Evolutionary conservation across 1,284 basidiomycete species (phyloP).

Genomic region (Cryptococcus wingfieldii): DNA sequence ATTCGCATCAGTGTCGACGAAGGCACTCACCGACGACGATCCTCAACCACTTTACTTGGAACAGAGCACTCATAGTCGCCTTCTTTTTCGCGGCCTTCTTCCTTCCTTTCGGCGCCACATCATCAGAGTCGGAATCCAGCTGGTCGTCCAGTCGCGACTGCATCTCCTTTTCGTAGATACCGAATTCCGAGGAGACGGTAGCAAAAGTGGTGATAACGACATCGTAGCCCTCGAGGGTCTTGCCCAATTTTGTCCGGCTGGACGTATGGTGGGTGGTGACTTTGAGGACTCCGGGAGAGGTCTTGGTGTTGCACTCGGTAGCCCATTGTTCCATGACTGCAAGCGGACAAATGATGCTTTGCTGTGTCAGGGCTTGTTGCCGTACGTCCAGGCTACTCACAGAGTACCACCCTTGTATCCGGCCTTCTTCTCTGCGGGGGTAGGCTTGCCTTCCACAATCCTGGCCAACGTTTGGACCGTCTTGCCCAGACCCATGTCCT

Average conservation of each 20-base stretch:
- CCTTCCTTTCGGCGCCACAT: constrained; percentile 6
- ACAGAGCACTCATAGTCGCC: constrained; percentile 63
- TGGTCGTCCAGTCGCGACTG: constrained; percentile 17
- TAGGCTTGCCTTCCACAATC: constrained; percentile 70
- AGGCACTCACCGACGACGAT: constrained; percentile 67
- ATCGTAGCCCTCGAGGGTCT: constrained; percentile 60
- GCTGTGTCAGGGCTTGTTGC: neutral
- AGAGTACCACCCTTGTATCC: constrained; percentile 66
- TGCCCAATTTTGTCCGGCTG: constrained; percentile 61
- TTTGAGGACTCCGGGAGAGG: constrained; percentile 56
- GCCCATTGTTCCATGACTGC: constrained; percentile 91
- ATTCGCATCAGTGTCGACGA: neutral
- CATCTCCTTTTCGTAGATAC: constrained; percentile 27
- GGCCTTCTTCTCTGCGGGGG: constrained; percentile 63
- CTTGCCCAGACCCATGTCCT: constrained; percentile 67
- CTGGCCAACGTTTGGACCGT: constrained; percentile 86
- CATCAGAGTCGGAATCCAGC: constrained; percentile 29
- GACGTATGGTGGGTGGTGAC: constrained; percentile 81
- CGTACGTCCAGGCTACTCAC: constrained; percentile 52
- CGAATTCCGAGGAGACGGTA: constrained; percentile 69
- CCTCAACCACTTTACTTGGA: constrained; percentile 75
- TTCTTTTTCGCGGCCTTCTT: constrained; percentile 51
- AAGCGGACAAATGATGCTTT: constrained; percentile 73
- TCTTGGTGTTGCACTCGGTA: constrained; percentile 75
- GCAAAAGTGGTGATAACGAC: constrained; percentile 80